Base-by-base conservation (phyloP, 345 rosid species). In the Syzygium oleosum region DNA sequence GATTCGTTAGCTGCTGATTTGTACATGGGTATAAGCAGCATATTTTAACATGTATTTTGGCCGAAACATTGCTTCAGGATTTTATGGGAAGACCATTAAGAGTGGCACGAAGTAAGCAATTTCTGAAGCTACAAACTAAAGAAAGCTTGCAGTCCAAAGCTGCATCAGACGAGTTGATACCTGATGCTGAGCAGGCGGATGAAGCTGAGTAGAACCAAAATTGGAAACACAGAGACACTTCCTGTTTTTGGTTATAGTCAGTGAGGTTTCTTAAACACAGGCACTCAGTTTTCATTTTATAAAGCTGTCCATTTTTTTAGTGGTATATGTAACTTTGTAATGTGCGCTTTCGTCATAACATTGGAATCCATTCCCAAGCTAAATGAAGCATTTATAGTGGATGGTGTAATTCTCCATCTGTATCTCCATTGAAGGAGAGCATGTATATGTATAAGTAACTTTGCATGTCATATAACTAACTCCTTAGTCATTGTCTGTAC, bases 31-130 rank as follows among this genome's bases (percentile, higher is more conserved):
- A 25, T 34, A 73, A 73, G 27, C 46, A 73, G 22, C 27, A 0
- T 73, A 38, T 73, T 38, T 22, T 73, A 38, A 73, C 80, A 38
- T 73, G 27, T 68, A 34, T 38, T 9, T 73, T 73, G 49, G 80
- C 80, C 1, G 7, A 73, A 53, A 53, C 56, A 73, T 38, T 10
- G 27, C 84, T 88, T 86, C 92, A 96, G 99, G 89, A 86, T 31
- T 93, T 96, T 54, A 91, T 91, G 94, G 98, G 96, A 88, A 93
- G 97, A 85, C 95, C 94, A 83, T 85, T 96, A 86, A 91, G 97
- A 88, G 92, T 95, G 84, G 94, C 94, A 84, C 93, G 92, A 22
- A 92, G 99, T 92, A 92, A 90, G 93, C 99, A 94, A 88, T 95
- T 96, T 90, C 95, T 93, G 73, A 95, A 93, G 90, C 86, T 89